A percentile compares a stretch with the other conserved stretches of the same genome.
Evolutionary conservation across 1,284 basidiomycete genomes (phyloP).

Genomic region (Fomes fomentarius): DNA sequence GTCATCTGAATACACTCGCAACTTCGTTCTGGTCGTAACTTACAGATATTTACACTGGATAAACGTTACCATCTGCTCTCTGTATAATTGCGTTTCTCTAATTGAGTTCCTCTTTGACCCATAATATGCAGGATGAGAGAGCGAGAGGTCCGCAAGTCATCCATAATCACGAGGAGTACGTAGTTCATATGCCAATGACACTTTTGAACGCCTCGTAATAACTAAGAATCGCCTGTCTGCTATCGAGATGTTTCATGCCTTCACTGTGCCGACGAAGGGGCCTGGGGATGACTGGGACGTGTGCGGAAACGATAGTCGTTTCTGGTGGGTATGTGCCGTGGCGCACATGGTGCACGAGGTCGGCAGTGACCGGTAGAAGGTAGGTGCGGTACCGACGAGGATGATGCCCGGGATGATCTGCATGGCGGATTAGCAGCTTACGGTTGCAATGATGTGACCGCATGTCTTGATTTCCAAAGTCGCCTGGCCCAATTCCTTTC

Average conservation of each 20-base stretch:
- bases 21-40: no score
- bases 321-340: conserved; percentile 31
- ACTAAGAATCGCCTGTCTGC: conserved; percentile 33
- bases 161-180: no score
- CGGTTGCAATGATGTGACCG: neutral
- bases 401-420: conserved; percentile 17
- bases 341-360: conserved; percentile 15
- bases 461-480: neutral
- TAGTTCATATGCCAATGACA: conserved; percentile 9
- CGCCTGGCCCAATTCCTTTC: neutral
- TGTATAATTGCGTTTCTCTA: no score
- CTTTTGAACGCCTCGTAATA: conserved; percentile 35
- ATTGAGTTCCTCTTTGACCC: no score
- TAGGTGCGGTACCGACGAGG: conserved; percentile 13
- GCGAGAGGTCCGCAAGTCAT: no score
- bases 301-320: conserved; percentile 26
- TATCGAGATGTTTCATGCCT: conserved; percentile 42
- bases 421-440: neutral
- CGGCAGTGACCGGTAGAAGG: conserved; percentile 17
- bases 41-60: no score
- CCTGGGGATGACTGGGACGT: conserved; percentile 28
- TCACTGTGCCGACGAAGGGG: conserved; percentile 29
- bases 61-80: no score
- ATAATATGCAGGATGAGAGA: no score
- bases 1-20: no score